A percentile compares a stretch with the other conserved stretches of the same genome.
phyloP scores from a whole-genome alignment of 1,139 yeast genomes.

The Yamadazyma blattariae region DNA sequence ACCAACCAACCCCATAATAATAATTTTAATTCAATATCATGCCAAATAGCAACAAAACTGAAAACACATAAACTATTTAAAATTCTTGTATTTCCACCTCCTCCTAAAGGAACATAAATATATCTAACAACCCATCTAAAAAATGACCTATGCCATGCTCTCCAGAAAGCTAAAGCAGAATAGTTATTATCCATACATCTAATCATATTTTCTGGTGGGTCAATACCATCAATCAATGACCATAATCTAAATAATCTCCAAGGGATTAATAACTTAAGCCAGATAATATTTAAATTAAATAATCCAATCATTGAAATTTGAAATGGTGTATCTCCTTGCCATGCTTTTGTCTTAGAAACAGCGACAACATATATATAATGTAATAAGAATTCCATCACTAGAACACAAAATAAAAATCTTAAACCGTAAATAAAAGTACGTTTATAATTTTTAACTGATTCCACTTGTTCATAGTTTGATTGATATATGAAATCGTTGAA shows the following conservation, averaged over 20 bases:
- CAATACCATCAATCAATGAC: conserved; percentile 88
- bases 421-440: conserved; percentile 61
- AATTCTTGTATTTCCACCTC: conserved; percentile 68
- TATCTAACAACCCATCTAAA: conserved; percentile 86
- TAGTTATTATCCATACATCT: conserved; percentile 94
- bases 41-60: conserved; percentile 98
- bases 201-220: conserved; percentile 97
- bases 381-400: conserved; percentile 83
- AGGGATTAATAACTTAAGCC: conserved; percentile 90
- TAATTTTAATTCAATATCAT: conserved; percentile 84
- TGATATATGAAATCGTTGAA: conserved; percentile 90
- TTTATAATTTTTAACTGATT: conserved; percentile 41
- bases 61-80: conserved; percentile 83
- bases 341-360: conserved; percentile 81
- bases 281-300: conserved; percentile 83
- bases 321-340: conserved; percentile 88
- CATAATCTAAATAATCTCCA: conserved; percentile 96
- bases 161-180: conserved; percentile 92
- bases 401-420: conserved; percentile 67
- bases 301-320: conserved; percentile 93
- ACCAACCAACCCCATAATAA: conserved; percentile 96
- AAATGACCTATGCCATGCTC: conserved; percentile 97
- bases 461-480: conserved; percentile 37
- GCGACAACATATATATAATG: conserved; percentile 94
- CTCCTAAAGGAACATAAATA: conserved; percentile 80